Evolutionary conservation across 495 filamentous ascomycete genomes (phyloP).

Genomic region (Aspergillus ostianus): DNA sequence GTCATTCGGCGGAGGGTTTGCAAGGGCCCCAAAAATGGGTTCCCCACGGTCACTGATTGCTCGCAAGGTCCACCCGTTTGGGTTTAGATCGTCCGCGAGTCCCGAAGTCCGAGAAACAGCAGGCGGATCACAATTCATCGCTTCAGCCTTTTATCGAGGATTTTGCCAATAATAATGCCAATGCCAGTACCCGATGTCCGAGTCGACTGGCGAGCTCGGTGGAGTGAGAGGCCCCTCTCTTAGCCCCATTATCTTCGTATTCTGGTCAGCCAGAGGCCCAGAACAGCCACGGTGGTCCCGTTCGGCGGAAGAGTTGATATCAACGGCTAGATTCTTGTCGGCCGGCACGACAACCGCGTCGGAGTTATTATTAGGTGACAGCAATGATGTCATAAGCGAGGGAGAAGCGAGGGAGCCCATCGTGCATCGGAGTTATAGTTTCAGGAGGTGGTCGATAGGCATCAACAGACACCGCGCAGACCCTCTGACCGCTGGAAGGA

Average conservation of each 20-base stretch:
- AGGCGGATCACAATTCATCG: neutral
- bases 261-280: neutral
- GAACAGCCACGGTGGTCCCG: neutral
- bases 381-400: too few species aligned
- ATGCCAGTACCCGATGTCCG: neutral
- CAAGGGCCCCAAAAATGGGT: conserved; percentile 7
- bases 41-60: conserved; percentile 6
- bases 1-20: conserved; percentile 6
- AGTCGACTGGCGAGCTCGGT: neutral
- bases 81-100: conserved; percentile 19
- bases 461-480: too few species aligned
- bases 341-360: too few species aligned
- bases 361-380: too few species aligned
- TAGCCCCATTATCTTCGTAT: neutral
- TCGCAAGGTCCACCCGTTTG: conserved; percentile 31
- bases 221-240: neutral
- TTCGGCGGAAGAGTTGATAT: neutral
- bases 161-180: too few species aligned
- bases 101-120: neutral
- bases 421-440: too few species aligned
- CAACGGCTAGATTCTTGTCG: neutral
- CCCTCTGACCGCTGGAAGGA: too few species aligned
- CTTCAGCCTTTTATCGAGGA: neutral
- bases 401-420: too few species aligned
- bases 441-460: too few species aligned